Percentiles rank a stretch among this genome's conserved stretches.
phyloP scores from a whole-genome alignment of 441 rosid genomes.

The Adansonia rubrostipa region DNA sequence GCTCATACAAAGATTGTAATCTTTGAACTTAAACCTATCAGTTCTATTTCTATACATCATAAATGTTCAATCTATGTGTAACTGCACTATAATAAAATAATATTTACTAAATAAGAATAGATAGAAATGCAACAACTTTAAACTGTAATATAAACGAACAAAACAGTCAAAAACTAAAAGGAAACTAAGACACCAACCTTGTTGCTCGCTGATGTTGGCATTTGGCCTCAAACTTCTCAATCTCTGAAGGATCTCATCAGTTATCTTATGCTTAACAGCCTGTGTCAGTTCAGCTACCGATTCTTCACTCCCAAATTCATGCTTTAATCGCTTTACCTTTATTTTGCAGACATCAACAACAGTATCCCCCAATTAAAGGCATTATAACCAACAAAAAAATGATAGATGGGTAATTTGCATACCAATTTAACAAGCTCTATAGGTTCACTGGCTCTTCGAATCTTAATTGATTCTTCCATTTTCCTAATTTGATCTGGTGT shows the following conservation, averaged over 20 bases:
- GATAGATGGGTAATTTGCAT: constrained; percentile 18
- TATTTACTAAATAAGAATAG: not conserved
- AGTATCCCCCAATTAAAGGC: constrained; percentile 4
- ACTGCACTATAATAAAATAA: not conserved
- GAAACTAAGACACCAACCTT: constrained; percentile 56
- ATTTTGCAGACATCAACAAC: constrained; percentile 10
- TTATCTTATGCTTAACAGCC: constrained; percentile 58
- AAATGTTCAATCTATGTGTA: not conserved
- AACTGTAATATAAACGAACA: not conserved
- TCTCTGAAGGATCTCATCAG: constrained; percentile 68
- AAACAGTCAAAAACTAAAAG: not conserved
- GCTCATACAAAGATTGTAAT: not conserved
- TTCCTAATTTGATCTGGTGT: constrained; percentile 81
- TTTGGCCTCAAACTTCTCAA: constrained; percentile 52
- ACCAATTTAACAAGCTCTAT: constrained; percentile 68
- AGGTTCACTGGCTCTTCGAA: constrained; percentile 78
- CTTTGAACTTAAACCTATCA: not conserved
- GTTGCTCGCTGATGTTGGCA: constrained; percentile 50
- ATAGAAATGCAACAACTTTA: not conserved
- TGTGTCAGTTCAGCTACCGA: constrained; percentile 50
- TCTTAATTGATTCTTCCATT: constrained; percentile 87
- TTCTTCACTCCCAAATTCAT: constrained; percentile 46
- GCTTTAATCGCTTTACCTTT: constrained; percentile 72
- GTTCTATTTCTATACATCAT: not conserved
- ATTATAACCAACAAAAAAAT: constrained; percentile 24